These are phyloP conservation scores for Zasmidium citrigriseum DNA, from an alignment of 2,329 filamentous ascomycete genomes.

Conservation along the genomic window DNA sequence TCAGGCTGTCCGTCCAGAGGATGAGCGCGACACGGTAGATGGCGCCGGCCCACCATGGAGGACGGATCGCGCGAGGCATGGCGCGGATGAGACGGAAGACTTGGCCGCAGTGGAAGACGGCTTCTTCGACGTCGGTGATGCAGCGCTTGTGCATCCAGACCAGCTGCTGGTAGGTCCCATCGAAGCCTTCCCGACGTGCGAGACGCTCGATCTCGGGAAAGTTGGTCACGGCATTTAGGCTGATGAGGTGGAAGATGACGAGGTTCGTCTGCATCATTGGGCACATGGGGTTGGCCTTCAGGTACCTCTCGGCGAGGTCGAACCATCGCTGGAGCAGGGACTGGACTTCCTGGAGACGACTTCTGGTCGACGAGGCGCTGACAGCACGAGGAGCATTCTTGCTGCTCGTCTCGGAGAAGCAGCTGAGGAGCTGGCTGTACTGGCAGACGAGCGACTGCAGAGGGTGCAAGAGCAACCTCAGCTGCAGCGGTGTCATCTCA, in stretches of 20 bases:
- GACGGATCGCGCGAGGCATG: slow-evolving; percentile 62
- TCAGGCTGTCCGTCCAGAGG: slow-evolving; percentile 63
- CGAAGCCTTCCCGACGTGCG: slow-evolving; percentile 61
- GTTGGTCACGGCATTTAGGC: slow-evolving; percentile 67
- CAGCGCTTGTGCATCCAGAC: slow-evolving; percentile 61
- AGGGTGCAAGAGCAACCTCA: slow-evolving; percentile 69
- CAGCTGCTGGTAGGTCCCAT: slow-evolving; percentile 58
- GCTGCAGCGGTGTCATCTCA: slow-evolving; percentile 57
- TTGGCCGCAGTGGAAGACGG: slow-evolving; percentile 68
- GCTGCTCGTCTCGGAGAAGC: slow-evolving; percentile 60
- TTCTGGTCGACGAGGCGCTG: slow-evolving; percentile 61
- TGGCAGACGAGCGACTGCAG: slow-evolving; percentile 67
- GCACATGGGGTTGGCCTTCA: slow-evolving; percentile 59
- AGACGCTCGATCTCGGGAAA: slow-evolving; percentile 68
- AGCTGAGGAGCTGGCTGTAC: slow-evolving; percentile 64
- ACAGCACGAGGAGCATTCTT: slow-evolving; percentile 47
- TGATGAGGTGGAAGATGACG: slow-evolving; percentile 70
- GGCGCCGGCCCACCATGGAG: slow-evolving; percentile 71
- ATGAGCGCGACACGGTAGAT: slow-evolving; percentile 67
- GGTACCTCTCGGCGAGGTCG: slow-evolving; percentile 59
- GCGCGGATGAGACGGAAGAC: slow-evolving; percentile 61
- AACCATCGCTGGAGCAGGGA: slow-evolving; percentile 67
- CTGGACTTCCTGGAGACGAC: slow-evolving; percentile 65
- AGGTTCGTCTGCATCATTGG: slow-evolving; percentile 65
- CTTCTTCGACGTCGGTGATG: slow-evolving; percentile 64